Base-by-base conservation (phyloP, 306 rosid species). In the Dryas drummondii region DNA sequence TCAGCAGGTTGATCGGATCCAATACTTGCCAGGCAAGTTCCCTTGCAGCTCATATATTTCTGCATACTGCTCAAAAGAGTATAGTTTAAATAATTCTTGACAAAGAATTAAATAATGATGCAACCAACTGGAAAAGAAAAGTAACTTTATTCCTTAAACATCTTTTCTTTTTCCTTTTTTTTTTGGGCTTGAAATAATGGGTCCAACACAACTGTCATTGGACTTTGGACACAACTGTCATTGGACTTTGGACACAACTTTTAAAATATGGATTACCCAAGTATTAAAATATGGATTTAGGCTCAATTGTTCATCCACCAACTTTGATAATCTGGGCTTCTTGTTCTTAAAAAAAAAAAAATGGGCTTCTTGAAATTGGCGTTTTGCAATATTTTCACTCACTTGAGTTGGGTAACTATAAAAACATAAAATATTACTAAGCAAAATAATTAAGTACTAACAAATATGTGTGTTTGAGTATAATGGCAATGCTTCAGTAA, bases 1-100 rank as follows among this genome's bases (percentile, higher is more conserved):
- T 91, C 98, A 67, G 98, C 97, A 55, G 98, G 98, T 79, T 94
- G 98, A 83, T 94, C 98, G 65, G 93, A 17, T 70, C 98, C 98
- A 7, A 83, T 85, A 76, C 98, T 94, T 58, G 88, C 83, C 83
- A 91, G 73, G 90, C 98, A 94, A 83, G 83, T 86, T 80, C 97
- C 97, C 83, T 91, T 90, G 94, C 98, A 94, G 85, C 80, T 90
- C 86, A 91, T 84, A 83, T 90, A 88, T 88, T 90, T 90, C 83
- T 88, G 91, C 77, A 91, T 90, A 50, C 98, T 94, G 91, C 75
- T 79, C 79, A 80, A 17, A 12, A 42, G 41, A 42, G 64, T 40
- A 67, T 67, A 22, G 22, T 22, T 22, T 22, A 22, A 22, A 22
- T 22, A 22, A 22, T 22, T 22, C 22, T 22, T 22, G n/a, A 54